These are phyloP conservation scores for Carex cristatella DNA, from an alignment of 176 grass and related monocot genomes.

Conservation along the genomic window DNA sequence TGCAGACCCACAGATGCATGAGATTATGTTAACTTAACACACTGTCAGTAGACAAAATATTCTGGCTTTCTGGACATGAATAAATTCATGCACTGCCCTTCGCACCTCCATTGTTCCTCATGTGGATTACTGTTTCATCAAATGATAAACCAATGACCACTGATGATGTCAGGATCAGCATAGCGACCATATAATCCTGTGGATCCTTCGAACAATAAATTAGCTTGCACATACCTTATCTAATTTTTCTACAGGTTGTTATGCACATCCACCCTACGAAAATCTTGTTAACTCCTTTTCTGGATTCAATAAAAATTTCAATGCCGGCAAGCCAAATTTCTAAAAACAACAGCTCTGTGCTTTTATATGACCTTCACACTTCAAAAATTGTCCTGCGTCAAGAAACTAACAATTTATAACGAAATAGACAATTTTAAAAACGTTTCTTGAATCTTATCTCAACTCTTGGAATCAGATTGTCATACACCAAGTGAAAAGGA, in stretches of 20 bases:
- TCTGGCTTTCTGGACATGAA: background rate
- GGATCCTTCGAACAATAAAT: background rate
- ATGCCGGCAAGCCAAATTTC: background rate
- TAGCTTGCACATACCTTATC: background rate
- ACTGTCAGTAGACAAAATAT: too few species aligned
- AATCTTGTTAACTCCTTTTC: background rate
- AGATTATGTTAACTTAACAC: background rate
- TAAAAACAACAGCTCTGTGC: background rate
- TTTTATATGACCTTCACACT: background rate
- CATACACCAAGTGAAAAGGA: background rate
- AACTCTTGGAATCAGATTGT: slow-evolving; percentile 30
- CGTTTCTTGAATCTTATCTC: background rate
- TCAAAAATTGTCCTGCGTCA: background rate
- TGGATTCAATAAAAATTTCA: background rate
- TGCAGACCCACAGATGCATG: background rate
- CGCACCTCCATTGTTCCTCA: background rate
- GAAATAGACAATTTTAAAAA: background rate
- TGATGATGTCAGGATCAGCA: background rate
- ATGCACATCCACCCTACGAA: too few species aligned
- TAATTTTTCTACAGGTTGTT: background rate
- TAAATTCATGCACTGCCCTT: background rate
- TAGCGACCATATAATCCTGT: background rate
- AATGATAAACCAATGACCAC: too few species aligned
- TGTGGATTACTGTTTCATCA: background rate
- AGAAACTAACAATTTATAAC: background rate